Evolutionary conservation across 768 basidiomycete species (phyloP), one percentile per base, ranked within the genome.

Genomic region (Aureoboletus auriporus): DNA sequence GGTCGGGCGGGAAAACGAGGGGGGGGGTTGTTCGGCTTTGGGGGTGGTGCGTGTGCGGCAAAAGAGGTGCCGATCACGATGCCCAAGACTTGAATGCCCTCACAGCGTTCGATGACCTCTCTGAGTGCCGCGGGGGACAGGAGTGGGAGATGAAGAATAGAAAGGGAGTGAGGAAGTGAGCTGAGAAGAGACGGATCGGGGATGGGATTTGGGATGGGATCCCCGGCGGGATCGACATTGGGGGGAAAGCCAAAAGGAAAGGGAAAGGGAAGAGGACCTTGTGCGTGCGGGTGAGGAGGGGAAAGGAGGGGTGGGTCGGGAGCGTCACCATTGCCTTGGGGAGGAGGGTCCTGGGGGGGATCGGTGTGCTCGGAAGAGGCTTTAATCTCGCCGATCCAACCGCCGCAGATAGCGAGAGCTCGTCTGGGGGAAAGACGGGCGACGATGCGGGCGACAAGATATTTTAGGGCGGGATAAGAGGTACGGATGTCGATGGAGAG

Each of bases 401-500:
- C 56, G 13, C 59, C 64, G 35, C 58, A 65, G 39, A 62, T 51
- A 12, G 52, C 59, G 50, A 68, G 55, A 31, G 68, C 66, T 7
- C 60, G 60, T 44, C 61, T 60, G 44, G 68, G 66, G 16, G 64
- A 49, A 9, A 64, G 46, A 10, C 66, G 66, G 0, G 59, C 26
- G 26, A 62, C 9, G 42, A 64, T 53, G 42, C 51, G 51, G 4
- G 58, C 46, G 20, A 62, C 47, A 33, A 59, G 46, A 4, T 51
- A 40, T 26, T 48, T 43, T 8, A 61, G 53, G 8, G 59, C 44
- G 4, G 61, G 62, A 37, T 50, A 55, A 36, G 53, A 67, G 38
- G 58, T 58, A 41, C 76, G 75, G 0, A 74, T 62, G 53, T 85
- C 82, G 33, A 86, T 51, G 3, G 80, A 69, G 1, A 87, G 69